Evolutionary conservation across 208 protist genomes (phyloP).

Genomic region (Zelonia costaricensis): DNA sequence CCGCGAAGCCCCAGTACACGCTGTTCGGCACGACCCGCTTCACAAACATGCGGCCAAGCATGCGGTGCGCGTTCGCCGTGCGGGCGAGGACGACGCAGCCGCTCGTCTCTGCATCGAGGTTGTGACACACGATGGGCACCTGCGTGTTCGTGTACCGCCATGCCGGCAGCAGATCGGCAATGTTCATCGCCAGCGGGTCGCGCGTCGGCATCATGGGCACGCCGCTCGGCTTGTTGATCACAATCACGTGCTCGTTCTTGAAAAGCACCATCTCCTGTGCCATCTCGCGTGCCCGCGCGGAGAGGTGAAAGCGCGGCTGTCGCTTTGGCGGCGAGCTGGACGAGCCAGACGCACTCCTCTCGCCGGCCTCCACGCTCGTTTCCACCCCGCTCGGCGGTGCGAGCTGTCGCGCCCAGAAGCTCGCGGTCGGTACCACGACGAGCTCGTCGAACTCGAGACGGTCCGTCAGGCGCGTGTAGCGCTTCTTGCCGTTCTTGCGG

Average conservation of each 20-base stretch:
- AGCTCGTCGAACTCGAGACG: constrained; percentile 90
- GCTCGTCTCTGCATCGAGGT: constrained; percentile 89
- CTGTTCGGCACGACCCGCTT: constrained; percentile 91
- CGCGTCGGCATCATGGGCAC: constrained; percentile 90
- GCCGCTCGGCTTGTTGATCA: constrained; percentile 93
- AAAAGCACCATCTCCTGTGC: constrained; percentile 93
- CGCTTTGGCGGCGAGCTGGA: background rate
- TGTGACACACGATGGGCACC: constrained; percentile 87
- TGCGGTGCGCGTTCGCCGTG: constrained; percentile 74
- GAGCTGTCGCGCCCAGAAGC: constrained; percentile 64
- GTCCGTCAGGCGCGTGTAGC: constrained; percentile 84
- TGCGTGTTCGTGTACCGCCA: constrained; percentile 85
- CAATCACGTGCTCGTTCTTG: constrained; percentile 94
- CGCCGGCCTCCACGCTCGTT: background rate
- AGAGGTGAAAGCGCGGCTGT: constrained; percentile 57
- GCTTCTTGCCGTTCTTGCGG: constrained; percentile 86
- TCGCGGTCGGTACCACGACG: constrained; percentile 74
- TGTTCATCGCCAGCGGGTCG: constrained; percentile 85
- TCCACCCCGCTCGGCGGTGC: constrained; percentile 51
- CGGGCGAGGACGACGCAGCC: constrained; percentile 91
- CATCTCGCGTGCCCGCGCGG: constrained; percentile 61
- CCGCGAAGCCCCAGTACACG: constrained; percentile 92
- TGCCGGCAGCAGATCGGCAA: constrained; percentile 84
- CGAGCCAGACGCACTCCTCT: constrained; percentile 5
- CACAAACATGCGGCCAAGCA: constrained; percentile 90